Percentiles rank a stretch among this genome's conserved stretches.
Evolutionary conservation across 768 basidiomycete species (phyloP).

Genomic region (Leucosporidium yakuticum): DNA sequence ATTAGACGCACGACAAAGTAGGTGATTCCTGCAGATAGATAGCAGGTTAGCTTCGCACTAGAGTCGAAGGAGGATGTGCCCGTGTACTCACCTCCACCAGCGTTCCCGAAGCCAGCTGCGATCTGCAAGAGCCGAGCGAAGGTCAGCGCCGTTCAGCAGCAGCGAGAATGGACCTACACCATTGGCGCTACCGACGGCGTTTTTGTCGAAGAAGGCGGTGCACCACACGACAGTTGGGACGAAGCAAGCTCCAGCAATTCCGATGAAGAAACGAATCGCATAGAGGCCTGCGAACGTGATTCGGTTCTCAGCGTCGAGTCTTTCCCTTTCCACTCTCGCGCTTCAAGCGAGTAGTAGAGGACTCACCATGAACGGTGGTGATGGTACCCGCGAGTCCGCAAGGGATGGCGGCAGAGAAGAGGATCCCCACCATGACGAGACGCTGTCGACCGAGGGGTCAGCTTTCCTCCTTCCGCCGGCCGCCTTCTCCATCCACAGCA

Average conservation of each 20-base stretch:
- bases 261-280: slow-evolving; percentile 51
- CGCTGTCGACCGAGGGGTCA: background rate
- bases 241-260: slow-evolving; percentile 47
- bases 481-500: too few relatives aligned
- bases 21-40: background rate
- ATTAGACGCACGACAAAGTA: background rate
- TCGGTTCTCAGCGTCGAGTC: too few relatives aligned
- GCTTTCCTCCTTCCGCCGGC: too few relatives aligned
- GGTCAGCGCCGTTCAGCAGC: slow-evolving; percentile 57
- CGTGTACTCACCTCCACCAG: slow-evolving; percentile 47
- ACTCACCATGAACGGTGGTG: slow-evolving; percentile 40
- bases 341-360: too few relatives aligned
- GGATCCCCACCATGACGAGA: slow-evolving; percentile 53
- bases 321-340: too few relatives aligned
- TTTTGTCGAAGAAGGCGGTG: background rate
- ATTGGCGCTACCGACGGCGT: slow-evolving; percentile 51
- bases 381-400: slow-evolving; percentile 56
- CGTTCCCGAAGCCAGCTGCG: slow-evolving; percentile 53
- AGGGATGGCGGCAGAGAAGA: slow-evolving; percentile 57
- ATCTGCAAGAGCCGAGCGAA: slow-evolving; percentile 57
- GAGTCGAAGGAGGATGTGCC: too few relatives aligned
- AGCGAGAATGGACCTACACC: slow-evolving; percentile 38
- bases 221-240: slow-evolving; percentile 50
- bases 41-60: too few relatives aligned
- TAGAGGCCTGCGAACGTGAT: slow-evolving; percentile 46